Evolutionary conservation across 2,329 filamentous ascomycete genomes (phyloP), one percentile per base, ranked within the genome.

Genomic region (Epichloe brachyelytri): DNA sequence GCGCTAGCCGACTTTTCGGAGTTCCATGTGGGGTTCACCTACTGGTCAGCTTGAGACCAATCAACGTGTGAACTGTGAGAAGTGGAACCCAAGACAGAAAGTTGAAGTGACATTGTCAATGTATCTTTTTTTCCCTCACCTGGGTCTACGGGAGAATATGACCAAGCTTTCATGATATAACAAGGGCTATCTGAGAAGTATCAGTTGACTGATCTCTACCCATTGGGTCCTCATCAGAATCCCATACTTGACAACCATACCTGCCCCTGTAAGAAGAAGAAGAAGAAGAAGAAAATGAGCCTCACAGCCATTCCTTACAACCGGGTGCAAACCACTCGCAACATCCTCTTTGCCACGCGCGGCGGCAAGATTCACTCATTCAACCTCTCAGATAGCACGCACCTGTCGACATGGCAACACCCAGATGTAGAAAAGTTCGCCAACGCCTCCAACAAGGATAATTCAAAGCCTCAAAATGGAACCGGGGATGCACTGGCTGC

Each of bases 301-400:
- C 37, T 53, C 46, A 47, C 20, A 10, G n/a, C 39, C 7, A 63
- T 78, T 52, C 83, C 84, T n/a, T 85, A 85, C 59, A 84, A 85
- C 59, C 77, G 79, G 58, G 66, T 88, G 45, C 72, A 74, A 56
- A 73, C 67, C 37, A 68, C 70, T 53, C 76, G 76, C 44, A 65
- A 75, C 57, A 67, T 85, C 19, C 66, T 96, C 17, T 75, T 94
- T 58, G 86, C 85, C 38, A 86, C 87, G 26, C 82, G 82, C 54
- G 88, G 87, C 14, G 78, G 83, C 46, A 79, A 76, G 58, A 78
- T 96, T 50, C 78, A 87, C 60, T 78, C 80, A 2, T 84, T 88
- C 63, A 74, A 73, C 60, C 68, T 82, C 6, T 61, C 69, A n/a
- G 72, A 78, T 54, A 79, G 82, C 34, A 66, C 70, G 46, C 70